Evolutionary conservation across 352 stramenopile genomes (phyloP).

Genomic region (Phytophthora podocarpi): DNA sequence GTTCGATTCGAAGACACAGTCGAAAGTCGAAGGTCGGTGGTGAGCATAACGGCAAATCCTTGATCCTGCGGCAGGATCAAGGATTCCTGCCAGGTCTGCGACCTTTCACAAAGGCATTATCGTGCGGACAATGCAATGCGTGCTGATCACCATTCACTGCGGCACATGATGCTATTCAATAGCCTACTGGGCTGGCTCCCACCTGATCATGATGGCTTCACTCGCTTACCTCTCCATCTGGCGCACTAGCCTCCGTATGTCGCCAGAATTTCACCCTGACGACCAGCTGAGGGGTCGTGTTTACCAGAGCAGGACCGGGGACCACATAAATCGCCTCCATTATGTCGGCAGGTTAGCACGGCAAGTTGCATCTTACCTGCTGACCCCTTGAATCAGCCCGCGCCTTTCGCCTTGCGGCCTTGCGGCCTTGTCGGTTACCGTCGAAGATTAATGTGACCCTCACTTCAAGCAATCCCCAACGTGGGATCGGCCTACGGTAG

Average conservation of each 20-base stretch:
- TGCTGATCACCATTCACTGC: no score
- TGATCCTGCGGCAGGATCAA: no score
- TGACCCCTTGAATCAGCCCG: background rate
- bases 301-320: slow-evolving; percentile 10
- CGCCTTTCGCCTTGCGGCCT: slow-evolving; percentile 1
- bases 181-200: background rate
- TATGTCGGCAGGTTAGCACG: background rate
- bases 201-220: slow-evolving; percentile 5
- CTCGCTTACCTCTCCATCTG: no score
- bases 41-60: no score
- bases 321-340: no score
- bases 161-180: no score
- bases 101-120: background rate
- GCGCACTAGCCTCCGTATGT: background rate
- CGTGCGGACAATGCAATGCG: no score
- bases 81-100: no score
- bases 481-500: background rate
- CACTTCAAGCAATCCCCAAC: background rate
- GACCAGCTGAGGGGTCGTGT: slow-evolving; percentile 11
- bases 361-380: background rate
- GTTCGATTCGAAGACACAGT: no score
- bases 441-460: background rate
- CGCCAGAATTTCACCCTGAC: background rate
- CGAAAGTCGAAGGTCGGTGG: no score
- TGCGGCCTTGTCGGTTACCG: background rate